phyloP scores from a whole-genome alignment of 495 filamentous ascomycete species.

The Tuber brumale region DNA sequence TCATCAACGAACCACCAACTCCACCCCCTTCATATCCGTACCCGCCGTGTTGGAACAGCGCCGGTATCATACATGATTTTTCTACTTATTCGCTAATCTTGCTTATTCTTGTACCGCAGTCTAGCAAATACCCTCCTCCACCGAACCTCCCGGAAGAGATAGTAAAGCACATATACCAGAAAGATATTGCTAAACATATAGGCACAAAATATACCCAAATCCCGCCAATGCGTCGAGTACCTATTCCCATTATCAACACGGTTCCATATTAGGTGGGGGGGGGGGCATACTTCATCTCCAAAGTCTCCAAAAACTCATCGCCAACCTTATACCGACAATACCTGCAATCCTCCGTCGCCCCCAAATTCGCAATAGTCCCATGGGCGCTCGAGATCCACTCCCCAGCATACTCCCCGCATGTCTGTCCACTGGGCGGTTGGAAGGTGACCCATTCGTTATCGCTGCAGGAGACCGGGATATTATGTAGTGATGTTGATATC shows the following conservation, averaged over 20 bases:
- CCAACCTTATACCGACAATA: slow-evolving; percentile 59
- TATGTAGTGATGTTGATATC: slow-evolving; percentile 52
- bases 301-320: slow-evolving; percentile 49
- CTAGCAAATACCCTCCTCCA: slow-evolving; percentile 36
- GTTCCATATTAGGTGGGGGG: neutral
- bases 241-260: neutral
- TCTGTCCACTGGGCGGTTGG: slow-evolving; percentile 46
- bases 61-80: neutral
- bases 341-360: slow-evolving; percentile 48
- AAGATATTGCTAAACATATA: slow-evolving; percentile 33
- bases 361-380: slow-evolving; percentile 50
- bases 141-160: slow-evolving; percentile 37
- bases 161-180: slow-evolving; percentile 34
- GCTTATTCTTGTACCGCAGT: slow-evolving; percentile 27
- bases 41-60: neutral
- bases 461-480: slow-evolving; percentile 52
- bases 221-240: slow-evolving; percentile 35
- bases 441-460: slow-evolving; percentile 55
- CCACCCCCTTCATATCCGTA: neutral
- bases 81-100: slow-evolving; percentile 4
- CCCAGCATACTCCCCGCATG: slow-evolving; percentile 52
- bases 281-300: slow-evolving; percentile 37
- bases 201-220: slow-evolving; percentile 36
- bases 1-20: neutral
- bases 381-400: slow-evolving; percentile 47